phyloP scores from a whole-genome alignment of 2,329 filamentous ascomycete species.

The Hypoxylon sp. region DNA sequence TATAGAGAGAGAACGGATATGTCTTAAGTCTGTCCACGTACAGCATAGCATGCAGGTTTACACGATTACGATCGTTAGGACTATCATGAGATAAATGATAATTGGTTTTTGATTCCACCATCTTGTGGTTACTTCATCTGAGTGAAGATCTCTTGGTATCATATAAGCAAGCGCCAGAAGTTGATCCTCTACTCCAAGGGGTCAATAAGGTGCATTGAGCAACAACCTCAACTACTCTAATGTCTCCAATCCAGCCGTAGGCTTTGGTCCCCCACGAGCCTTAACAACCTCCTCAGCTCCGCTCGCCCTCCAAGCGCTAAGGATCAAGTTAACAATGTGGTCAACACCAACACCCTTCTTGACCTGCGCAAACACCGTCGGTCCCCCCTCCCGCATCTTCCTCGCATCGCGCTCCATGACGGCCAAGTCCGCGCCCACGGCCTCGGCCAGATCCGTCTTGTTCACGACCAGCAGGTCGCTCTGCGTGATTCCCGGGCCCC shows the following conservation, averaged over 20 bases:
- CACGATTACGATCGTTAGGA: conserved; percentile 3
- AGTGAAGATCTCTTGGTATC: conserved; percentile 22
- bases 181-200: neutral
- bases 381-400: conserved; percentile 95
- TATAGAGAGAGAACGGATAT: conserved; percentile 1
- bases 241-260: conserved; percentile 69
- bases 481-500: conserved; percentile 96
- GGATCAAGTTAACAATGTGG: conserved; percentile 87
- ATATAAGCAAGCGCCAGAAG: conserved; percentile 16
- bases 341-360: conserved; percentile 89
- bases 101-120: conserved; percentile 12
- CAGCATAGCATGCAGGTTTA: neutral
- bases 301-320: conserved; percentile 93
- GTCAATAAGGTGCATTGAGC: neutral
- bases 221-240: conserved; percentile 51
- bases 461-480: conserved; percentile 95
- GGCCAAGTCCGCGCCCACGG: conserved; percentile 87
- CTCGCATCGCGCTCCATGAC: conserved; percentile 97
- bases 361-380: conserved; percentile 97
- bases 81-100: conserved; percentile 33
- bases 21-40: conserved; percentile 1
- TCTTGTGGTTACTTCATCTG: neutral
- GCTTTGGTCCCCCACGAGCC: conserved; percentile 69
- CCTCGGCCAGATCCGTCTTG: conserved; percentile 94
- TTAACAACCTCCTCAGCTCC: conserved; percentile 77